Evolutionary conservation across 257 asterid genomes (phyloP).

Genomic region (Voacanga thouarsii): DNA sequence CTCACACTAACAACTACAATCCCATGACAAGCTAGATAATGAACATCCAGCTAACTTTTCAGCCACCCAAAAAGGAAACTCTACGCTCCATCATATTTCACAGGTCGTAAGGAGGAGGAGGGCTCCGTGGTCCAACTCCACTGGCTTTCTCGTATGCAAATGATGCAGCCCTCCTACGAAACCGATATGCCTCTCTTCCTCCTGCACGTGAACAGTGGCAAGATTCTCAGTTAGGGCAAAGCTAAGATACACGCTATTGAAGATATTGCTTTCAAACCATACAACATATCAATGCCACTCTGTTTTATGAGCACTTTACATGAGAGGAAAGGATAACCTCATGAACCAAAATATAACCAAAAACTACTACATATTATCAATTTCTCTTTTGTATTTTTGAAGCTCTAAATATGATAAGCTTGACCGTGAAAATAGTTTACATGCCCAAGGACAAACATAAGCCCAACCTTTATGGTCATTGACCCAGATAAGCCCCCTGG

Average conservation of each 20-base stretch:
- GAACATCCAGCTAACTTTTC: conserved; percentile 4
- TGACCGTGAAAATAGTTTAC: no score
- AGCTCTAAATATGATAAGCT: no score
- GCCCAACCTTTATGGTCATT: no score
- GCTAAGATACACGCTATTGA: no score
- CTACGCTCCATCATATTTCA: conserved; percentile 36
- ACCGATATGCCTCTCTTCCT: conserved; percentile 75
- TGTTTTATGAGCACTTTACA: no score
- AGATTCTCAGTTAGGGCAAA: background rate
- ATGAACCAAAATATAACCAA: no score
- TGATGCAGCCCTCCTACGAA: conserved; percentile 71
- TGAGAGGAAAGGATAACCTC: no score
- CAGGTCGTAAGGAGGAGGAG: conserved; percentile 92
- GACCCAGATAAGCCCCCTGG: no score
- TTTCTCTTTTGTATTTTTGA: no score
- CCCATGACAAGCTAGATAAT: conserved; percentile 18
- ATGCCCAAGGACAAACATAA: no score
- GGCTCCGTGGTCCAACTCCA: conserved; percentile 86
- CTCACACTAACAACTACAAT: conserved; percentile 6
- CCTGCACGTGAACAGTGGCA: conserved; percentile 35
- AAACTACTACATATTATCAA: no score
- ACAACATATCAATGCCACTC: background rate
- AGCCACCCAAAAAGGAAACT: conserved; percentile 14
- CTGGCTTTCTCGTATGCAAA: conserved; percentile 71
- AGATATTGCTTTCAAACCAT: background rate